These are phyloP conservation scores for Hypoxylon subgilvum DNA, from an alignment of 495 filamentous ascomycete genomes.

Conservation along the genomic window DNA sequence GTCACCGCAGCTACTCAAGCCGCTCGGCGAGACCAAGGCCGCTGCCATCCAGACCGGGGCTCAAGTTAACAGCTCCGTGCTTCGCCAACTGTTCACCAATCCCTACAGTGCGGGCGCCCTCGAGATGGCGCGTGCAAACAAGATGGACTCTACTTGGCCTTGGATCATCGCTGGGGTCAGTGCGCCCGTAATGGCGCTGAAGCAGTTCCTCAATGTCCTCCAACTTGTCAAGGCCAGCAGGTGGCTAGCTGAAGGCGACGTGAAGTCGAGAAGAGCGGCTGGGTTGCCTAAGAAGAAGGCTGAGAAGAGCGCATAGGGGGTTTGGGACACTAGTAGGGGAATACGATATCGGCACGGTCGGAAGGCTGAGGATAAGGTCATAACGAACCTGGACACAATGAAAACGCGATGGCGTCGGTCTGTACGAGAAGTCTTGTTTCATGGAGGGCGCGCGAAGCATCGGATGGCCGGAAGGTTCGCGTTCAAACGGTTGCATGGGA, in stretches of 20 bases:
- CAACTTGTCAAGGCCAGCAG: slow-evolving; percentile 92
- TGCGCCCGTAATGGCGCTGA: slow-evolving; percentile 83
- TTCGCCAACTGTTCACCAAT: slow-evolving; percentile 72
- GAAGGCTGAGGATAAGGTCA: not conserved
- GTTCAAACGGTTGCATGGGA: slow-evolving; percentile 31
- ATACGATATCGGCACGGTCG: not conserved
- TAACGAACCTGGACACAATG: slow-evolving; percentile 1
- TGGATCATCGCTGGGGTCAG: slow-evolving; percentile 87
- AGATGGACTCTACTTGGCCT: slow-evolving; percentile 75
- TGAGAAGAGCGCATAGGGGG: slow-evolving; percentile 20
- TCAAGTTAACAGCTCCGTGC: slow-evolving; percentile 67
- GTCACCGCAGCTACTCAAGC: slow-evolving; percentile 76
- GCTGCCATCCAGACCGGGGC: slow-evolving; percentile 65
- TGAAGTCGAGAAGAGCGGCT: slow-evolving; percentile 58
- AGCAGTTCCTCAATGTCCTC: slow-evolving; percentile 92
- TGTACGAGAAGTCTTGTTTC: slow-evolving; percentile 29
- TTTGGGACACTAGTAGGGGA: not conserved
- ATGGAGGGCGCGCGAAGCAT: slow-evolving; percentile 16
- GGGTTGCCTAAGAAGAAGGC: slow-evolving; percentile 56
- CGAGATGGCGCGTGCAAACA: slow-evolving; percentile 89
- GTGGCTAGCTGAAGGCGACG: slow-evolving; percentile 90
- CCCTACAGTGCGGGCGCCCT: slow-evolving; percentile 91
- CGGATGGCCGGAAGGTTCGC: slow-evolving; percentile 9
- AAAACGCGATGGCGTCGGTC: slow-evolving; percentile 7
- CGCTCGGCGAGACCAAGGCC: slow-evolving; percentile 53